Conservation (phyloP, 768 basidiomycete genomes). For the Lactarius hatsudake region DNA sequence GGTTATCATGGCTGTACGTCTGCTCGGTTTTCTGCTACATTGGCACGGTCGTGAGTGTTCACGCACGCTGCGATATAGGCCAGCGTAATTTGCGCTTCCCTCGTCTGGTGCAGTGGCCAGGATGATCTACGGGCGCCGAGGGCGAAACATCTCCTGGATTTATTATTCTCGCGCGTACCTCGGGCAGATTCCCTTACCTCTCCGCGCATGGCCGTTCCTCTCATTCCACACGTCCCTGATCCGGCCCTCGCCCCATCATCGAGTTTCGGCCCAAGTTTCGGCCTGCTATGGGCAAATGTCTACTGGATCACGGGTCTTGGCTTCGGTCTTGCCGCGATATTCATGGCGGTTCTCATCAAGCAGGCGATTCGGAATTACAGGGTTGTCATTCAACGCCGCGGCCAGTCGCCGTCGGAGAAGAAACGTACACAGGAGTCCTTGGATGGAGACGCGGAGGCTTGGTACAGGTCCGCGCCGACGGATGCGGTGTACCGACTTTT, state of each 20-base stretch:
- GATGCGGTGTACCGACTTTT: not conserved
- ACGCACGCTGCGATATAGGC: not conserved
- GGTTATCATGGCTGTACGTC: constrained; percentile 13
- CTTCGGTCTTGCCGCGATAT: not conserved
- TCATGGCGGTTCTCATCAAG: not conserved
- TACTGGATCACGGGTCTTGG: not conserved
- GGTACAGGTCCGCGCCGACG: too few species aligned
- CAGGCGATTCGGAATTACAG: not conserved
- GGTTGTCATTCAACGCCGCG: not conserved
- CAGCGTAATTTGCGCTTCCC: not conserved
- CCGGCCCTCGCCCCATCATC: not conserved
- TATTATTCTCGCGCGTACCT: not conserved
- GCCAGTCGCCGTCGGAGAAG: not conserved
- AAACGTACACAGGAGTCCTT: not conserved
- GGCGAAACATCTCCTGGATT: too few species aligned
- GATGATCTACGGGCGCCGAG: not conserved
- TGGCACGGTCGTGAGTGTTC: not conserved
- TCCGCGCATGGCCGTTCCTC: not conserved
- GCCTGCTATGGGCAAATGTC: not conserved
- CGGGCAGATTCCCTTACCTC: not conserved
- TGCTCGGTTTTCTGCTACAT: not conserved
- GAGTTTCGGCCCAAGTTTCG: not conserved
- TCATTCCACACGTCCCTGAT: not conserved
- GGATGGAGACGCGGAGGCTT: not conserved
- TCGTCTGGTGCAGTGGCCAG: not conserved